These are phyloP conservation scores for Exophiala oligosperma DNA, from an alignment of 2,329 filamentous ascomycete species.

Conservation along the genomic window DNA sequence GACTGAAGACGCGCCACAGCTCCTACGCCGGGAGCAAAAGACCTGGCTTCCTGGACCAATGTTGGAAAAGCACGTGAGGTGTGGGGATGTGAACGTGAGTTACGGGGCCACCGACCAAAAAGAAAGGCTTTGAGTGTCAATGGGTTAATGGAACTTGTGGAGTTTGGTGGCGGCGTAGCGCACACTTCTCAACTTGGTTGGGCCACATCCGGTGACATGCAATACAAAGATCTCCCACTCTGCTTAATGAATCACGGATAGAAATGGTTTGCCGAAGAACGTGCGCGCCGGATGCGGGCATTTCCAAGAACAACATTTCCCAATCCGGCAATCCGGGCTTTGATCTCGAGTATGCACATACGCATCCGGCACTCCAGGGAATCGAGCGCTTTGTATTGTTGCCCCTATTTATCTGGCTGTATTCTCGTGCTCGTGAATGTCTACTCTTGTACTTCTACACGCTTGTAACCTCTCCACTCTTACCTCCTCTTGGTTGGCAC, in stretches of 20 bases:
- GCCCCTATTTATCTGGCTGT: background rate
- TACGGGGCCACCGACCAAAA: constrained; percentile 1
- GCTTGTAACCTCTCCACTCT: constrained; percentile 3
- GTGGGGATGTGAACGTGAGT: too few relatives aligned
- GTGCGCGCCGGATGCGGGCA: constrained; percentile 1
- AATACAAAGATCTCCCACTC: constrained; percentile 5
- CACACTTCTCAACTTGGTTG: constrained; percentile 3
- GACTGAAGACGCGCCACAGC: too few relatives aligned
- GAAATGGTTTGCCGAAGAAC: constrained; percentile 4
- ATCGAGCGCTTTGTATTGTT: constrained; percentile 6
- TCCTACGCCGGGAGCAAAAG: too few relatives aligned
- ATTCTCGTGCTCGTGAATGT: constrained; percentile 7
- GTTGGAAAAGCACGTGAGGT: background rate
- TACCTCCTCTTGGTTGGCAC: background rate
- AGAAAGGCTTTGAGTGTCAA: constrained; percentile 3
- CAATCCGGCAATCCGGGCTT: background rate
- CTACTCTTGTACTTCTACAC: constrained; percentile 2
- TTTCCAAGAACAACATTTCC: constrained; percentile 6
- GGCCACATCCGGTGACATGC: background rate
- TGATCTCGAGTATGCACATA: constrained; percentile 7
- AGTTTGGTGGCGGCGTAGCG: constrained; percentile 8
- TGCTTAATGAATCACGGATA: constrained; percentile 5
- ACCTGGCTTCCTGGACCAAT: background rate
- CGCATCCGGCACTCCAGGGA: constrained; percentile 9
- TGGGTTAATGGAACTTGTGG: background rate